Evolutionary conservation across 2,329 filamentous ascomycete species (phyloP).

Genomic region (Exophiala viscosa): DNA sequence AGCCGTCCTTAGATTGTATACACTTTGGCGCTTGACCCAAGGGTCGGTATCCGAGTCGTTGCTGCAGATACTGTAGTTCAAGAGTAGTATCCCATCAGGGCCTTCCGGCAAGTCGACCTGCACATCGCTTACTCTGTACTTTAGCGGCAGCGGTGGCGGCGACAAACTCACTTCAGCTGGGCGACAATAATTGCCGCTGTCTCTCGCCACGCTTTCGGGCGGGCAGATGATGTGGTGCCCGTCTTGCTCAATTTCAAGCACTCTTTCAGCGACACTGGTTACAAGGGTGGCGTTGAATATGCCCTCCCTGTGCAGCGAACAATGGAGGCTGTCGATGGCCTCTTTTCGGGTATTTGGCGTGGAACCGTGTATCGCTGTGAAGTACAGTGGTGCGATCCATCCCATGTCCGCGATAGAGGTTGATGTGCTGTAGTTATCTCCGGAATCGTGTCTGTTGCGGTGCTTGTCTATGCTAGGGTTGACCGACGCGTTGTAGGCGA

Average conservation of each 20-base stretch:
- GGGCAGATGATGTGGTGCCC: neutral
- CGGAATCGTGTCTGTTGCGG: neutral
- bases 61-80: neutral
- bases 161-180: neutral
- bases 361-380: slow-evolving; percentile 33
- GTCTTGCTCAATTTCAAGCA: slow-evolving; percentile 19
- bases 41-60: neutral
- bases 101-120: too few species aligned
- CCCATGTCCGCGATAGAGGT: slow-evolving; percentile 29
- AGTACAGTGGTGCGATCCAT: slow-evolving; percentile 34
- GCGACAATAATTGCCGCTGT: neutral
- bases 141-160: too few species aligned
- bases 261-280: slow-evolving; percentile 15
- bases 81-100: too few species aligned
- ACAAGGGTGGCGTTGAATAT: slow-evolving; percentile 27
- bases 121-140: too few species aligned
- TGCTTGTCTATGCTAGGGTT: too few species aligned
- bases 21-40: neutral
- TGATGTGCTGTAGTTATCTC: neutral
- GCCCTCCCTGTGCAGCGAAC: slow-evolving; percentile 26
- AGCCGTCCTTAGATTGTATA: neutral
- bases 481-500: neutral
- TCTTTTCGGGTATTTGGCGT: slow-evolving; percentile 29
- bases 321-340: slow-evolving; percentile 24
- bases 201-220: neutral